phyloP scores from a whole-genome alignment of 108 stramenopile genomes.

The Schizochytrium sp. region DNA sequence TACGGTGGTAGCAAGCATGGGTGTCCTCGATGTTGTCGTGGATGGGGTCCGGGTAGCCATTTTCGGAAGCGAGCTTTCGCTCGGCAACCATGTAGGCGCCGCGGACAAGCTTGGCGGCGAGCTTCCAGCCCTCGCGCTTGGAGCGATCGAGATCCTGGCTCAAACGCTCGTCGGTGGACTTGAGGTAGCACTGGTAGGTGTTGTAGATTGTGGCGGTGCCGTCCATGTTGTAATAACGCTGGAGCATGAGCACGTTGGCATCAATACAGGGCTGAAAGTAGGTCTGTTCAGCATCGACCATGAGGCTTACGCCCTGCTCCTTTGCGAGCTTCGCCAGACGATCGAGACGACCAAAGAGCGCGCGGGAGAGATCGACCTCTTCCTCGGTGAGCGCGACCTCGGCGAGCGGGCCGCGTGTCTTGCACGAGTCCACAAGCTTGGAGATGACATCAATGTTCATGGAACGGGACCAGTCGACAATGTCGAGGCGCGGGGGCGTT shows the following conservation, averaged over 20 bases:
- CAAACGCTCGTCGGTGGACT: slow-evolving; percentile 61
- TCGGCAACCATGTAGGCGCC: slow-evolving; percentile 95
- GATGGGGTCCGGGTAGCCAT: slow-evolving; percentile 57
- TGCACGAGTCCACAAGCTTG: slow-evolving; percentile 15
- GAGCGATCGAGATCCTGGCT: slow-evolving; percentile 69
- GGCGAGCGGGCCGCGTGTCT: slow-evolving; percentile 51
- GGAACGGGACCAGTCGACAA: slow-evolving; percentile 20
- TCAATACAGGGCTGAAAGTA: slow-evolving; percentile 96
- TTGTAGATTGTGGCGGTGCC: slow-evolving; percentile 58
- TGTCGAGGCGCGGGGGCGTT: not conserved
- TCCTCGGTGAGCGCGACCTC: slow-evolving; percentile 64
- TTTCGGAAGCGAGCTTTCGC: slow-evolving; percentile 56
- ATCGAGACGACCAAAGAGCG: slow-evolving; percentile 58
- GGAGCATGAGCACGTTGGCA: slow-evolving; percentile 61
- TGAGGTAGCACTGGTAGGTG: slow-evolving; percentile 90
- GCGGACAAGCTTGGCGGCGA: slow-evolving; percentile 89
- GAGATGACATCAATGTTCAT: not conserved
- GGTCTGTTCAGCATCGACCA: slow-evolving; percentile 93
- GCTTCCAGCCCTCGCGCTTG: slow-evolving; percentile 57
- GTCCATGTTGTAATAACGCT: slow-evolving; percentile 60
- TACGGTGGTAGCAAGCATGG: slow-evolving; percentile 62
- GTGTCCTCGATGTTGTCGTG: slow-evolving; percentile 73
- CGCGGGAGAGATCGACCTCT: slow-evolving; percentile 64
- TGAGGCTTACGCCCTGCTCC: slow-evolving; percentile 52
- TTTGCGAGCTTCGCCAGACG: slow-evolving; percentile 64